Base-by-base conservation (phyloP, 768 basidiomycete species). In the Rhodosporidiobolus odoratus region DNA sequence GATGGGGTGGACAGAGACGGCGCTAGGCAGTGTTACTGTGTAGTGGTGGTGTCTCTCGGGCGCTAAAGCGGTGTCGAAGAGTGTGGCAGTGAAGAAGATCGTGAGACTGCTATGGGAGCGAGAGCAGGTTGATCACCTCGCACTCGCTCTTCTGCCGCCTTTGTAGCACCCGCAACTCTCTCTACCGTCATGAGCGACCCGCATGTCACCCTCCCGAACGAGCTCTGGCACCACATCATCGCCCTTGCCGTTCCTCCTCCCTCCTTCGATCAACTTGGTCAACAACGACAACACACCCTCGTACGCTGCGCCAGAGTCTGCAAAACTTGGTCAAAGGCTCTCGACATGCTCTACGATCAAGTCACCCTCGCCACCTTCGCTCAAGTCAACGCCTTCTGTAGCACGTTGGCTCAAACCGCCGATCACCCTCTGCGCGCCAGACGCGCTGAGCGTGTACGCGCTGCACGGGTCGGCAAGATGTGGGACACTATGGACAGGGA, bases 181-280 rank as follows among this genome's bases (percentile, higher is more conserved):
- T n/a, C n/a, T n/a, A n/a, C n/a, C n/a, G n/a, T n/a, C n/a, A n/a
- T n/a, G n/a, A n/a, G n/a, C n/a, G n/a, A n/a, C n/a, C n/a, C n/a
- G n/a, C n/a, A n/a, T n/a, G n/a, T n/a, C n/a, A 53, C 53, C 32
- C 43, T 60, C 6, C 59, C 59, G 2, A 8, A 6, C 15, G 59
- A 60, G 43, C 59, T 60, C n/a, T 30, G 25, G 25, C 41, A 45
- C 43, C 15, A n/a, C 40, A 60, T 60, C 59, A n/a, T 60, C 30
- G 19, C 5, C 23, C 43, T n/a, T 30, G 59, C 59, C 43, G n/a
- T 47, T 43, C 43, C 43, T 4, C 41, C 59, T 9, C 40, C 41
- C n/a, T 32, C 30, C 43, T 41, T 45, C 19, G 40, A 43, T n/a
- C 10, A 13, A 8, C 40, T 9, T 3, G 30, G 40, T 4, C 41